Evolutionary conservation across 2,329 filamentous ascomycete species (phyloP).

Genomic region (Lanzia echinophila): DNA sequence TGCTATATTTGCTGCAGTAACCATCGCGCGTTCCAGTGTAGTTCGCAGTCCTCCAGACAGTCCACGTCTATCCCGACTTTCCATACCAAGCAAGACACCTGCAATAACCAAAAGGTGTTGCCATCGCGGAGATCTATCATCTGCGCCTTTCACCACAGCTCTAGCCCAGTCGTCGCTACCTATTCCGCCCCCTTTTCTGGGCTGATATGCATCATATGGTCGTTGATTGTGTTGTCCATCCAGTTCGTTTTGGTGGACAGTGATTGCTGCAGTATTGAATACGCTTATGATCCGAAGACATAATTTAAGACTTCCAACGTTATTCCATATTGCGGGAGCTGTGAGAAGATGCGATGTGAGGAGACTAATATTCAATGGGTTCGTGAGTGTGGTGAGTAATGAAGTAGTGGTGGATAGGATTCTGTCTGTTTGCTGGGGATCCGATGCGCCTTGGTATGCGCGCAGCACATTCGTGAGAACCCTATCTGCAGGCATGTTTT

Average conservation of each 20-base stretch:
- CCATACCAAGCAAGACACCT: conserved; percentile 55
- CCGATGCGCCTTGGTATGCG: conserved; percentile 25
- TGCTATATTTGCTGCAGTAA: conserved; percentile 54
- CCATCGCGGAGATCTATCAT: conserved; percentile 59
- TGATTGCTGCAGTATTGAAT: conserved; percentile 46
- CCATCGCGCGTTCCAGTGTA: conserved; percentile 53
- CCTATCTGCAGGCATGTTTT: conserved; percentile 27
- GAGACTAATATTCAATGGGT: conserved; percentile 52
- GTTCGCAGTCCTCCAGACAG: conserved; percentile 45
- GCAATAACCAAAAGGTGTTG: conserved; percentile 59
- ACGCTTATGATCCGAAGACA: conserved; percentile 48
- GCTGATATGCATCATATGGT: conserved; percentile 31
- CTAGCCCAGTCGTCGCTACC: conserved; percentile 34
- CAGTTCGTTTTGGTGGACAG: conserved; percentile 29
- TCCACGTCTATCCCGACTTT: conserved; percentile 48
- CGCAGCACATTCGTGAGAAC: conserved; percentile 29
- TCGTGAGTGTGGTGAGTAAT: conserved; percentile 50
- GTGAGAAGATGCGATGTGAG: conserved; percentile 51
- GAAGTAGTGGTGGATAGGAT: conserved; percentile 46
- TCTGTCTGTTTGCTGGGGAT: conserved; percentile 22
- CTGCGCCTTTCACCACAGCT: conserved; percentile 34
- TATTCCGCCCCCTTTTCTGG: conserved; percentile 44
- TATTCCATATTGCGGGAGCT: conserved; percentile 50
- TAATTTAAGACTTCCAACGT: conserved; percentile 44
- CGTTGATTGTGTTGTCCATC: conserved; percentile 17